phyloP scores from a whole-genome alignment of 2,329 filamentous ascomycete species.

The Aspergillus alliaceus region DNA sequence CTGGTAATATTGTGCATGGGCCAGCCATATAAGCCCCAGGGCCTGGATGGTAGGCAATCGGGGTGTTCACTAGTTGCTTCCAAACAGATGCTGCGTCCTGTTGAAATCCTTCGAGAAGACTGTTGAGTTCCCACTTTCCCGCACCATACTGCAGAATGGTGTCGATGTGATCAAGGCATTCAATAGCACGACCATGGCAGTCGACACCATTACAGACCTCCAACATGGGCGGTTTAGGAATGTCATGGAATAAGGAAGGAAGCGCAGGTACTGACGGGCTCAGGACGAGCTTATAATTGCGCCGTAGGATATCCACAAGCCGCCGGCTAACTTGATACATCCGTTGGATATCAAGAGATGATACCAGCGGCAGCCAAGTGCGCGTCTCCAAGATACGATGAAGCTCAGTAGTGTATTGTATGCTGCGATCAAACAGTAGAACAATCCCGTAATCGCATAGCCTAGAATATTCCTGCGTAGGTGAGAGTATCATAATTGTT shows the following conservation, averaged over 20 bases:
- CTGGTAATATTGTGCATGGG: constrained; percentile 7
- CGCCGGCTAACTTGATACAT: constrained; percentile 69
- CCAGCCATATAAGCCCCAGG: constrained; percentile 11
- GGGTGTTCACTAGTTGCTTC: constrained; percentile 24
- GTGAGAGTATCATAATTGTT: constrained; percentile 84
- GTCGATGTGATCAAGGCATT: constrained; percentile 32
- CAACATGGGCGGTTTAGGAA: constrained; percentile 32
- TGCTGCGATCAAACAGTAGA: constrained; percentile 81
- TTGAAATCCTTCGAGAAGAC: constrained; percentile 34
- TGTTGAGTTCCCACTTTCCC: constrained; percentile 35
- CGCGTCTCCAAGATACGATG: constrained; percentile 64
- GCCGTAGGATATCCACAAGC: constrained; percentile 57
- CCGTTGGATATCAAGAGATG: constrained; percentile 83
- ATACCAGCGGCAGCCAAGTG: constrained; percentile 67
- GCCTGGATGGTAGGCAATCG: constrained; percentile 20
- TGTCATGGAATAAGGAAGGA: constrained; percentile 30
- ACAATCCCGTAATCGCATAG: constrained; percentile 75
- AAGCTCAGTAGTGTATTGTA: constrained; percentile 77
- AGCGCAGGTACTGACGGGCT: constrained; percentile 28
- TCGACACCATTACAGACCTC: constrained; percentile 33
- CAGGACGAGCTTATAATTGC: constrained; percentile 51
- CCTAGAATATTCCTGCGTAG: constrained; percentile 68
- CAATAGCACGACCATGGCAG: constrained; percentile 32
- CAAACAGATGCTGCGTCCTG: constrained; percentile 27
- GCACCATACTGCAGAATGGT: constrained; percentile 34